Percentiles rank a stretch among this genome's conserved stretches.
Evolutionary conservation across 305 asterid species (phyloP).

Genomic region (Plantago lanceolata): DNA sequence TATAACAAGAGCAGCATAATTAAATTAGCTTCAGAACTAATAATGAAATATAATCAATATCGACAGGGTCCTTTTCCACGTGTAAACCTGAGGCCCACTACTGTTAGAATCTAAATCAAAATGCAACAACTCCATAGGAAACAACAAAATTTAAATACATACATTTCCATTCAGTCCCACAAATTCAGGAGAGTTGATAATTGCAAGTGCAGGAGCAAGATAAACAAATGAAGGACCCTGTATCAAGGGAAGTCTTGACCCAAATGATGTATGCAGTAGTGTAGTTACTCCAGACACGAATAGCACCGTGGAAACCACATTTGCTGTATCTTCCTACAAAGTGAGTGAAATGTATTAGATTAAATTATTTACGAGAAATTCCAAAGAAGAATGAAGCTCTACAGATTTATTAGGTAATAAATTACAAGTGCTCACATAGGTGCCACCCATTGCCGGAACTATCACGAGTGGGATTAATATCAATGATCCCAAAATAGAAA

Average conservation of each 20-base stretch:
- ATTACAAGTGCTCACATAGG: constrained; percentile 70
- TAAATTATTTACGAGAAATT: constrained; percentile 15
- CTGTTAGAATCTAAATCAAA: neutral
- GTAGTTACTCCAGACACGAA: constrained; percentile 86
- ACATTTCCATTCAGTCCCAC: constrained; percentile 82
- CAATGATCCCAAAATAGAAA: constrained; percentile 90
- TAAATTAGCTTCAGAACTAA: neutral
- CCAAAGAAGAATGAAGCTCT: neutral
- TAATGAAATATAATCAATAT: neutral
- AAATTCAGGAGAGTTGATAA: constrained; percentile 86
- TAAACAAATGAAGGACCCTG: constrained; percentile 98
- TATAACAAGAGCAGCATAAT: too few species aligned
- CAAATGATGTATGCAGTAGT: constrained; percentile 77
- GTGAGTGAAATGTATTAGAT: constrained; percentile 23
- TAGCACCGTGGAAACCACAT: constrained; percentile 88
- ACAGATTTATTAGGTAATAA: constrained; percentile 24
- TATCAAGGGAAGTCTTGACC: constrained; percentile 93
- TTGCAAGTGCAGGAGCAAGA: constrained; percentile 95
- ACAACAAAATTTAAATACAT: constrained; percentile 28
- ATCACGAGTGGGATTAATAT: constrained; percentile 86
- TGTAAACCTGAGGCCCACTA: too few species aligned
- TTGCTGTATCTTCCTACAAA: constrained; percentile 85
- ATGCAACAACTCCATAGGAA: neutral
- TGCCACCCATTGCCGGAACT: constrained; percentile 99
- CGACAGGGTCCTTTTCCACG: too few species aligned